Conservation (phyloP, 805 yeast genomes). For the Tetrapisispora arboricola region DNA sequence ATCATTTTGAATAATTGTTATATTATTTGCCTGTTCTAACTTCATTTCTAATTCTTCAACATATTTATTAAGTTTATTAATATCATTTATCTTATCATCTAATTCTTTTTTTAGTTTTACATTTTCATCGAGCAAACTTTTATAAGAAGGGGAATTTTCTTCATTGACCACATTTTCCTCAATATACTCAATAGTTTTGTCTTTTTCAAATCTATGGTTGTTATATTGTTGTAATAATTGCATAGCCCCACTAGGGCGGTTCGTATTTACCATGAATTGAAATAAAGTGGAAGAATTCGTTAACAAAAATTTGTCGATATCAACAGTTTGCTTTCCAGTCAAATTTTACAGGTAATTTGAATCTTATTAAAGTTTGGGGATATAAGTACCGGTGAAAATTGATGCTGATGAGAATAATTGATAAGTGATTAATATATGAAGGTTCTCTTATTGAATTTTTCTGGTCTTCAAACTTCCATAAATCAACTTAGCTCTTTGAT, state of each 20-base stretch:
- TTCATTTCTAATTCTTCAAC: not conserved
- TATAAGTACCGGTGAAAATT: too few species aligned
- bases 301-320: too few species aligned
- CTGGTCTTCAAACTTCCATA: too few species aligned
- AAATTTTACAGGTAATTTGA: too few species aligned
- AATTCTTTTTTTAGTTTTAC: slow-evolving; percentile 19
- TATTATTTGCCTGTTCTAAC: not conserved
- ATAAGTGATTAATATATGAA: too few species aligned
- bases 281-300: too few species aligned
- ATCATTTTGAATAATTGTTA: not conserved
- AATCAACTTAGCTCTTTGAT: too few species aligned
- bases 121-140: slow-evolving; percentile 25
- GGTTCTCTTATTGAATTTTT: too few species aligned
- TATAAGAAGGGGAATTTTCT: slow-evolving; percentile 18
- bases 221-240: slow-evolving; percentile 24
- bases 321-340: too few species aligned
- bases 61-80: slow-evolving; percentile 10
- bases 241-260: slow-evolving; percentile 8
- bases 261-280: too few species aligned
- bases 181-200: slow-evolving; percentile 20
- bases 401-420: too few species aligned
- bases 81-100: slow-evolving; percentile 20
- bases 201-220: slow-evolving; percentile 22
- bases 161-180: slow-evolving; percentile 14
- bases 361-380: too few species aligned